Evolutionary conservation across 805 yeast genomes (phyloP).

Genomic region (Wickerhamiella shivajii): DNA sequence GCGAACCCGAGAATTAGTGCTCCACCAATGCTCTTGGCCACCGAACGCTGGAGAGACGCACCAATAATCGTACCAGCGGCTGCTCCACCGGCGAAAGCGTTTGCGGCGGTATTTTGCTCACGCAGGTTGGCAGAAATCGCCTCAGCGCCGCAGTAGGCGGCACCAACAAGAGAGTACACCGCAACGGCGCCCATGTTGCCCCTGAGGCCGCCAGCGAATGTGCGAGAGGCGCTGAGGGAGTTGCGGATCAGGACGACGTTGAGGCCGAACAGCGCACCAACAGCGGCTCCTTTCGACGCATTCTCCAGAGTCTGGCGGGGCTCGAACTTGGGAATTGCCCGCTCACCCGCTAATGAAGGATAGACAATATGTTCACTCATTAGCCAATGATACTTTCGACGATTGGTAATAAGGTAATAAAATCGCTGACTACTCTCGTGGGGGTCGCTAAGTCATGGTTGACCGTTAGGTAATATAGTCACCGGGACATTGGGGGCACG

Average conservation of each 20-base stretch:
- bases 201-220: conserved; percentile 21
- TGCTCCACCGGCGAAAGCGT: conserved; percentile 37
- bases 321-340: conserved; percentile 32
- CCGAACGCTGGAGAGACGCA: conserved; percentile 19
- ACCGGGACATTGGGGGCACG: no score
- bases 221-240: conserved; percentile 20
- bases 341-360: conserved; percentile 18
- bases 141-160: conserved; percentile 31
- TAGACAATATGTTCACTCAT: conserved; percentile 13
- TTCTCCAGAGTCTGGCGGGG: conserved; percentile 43
- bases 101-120: conserved; percentile 47
- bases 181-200: conserved; percentile 20
- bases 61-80: conserved; percentile 33
- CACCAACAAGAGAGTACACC: conserved; percentile 34
- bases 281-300: conserved; percentile 33
- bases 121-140: conserved; percentile 43
- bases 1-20: conserved; percentile 31
- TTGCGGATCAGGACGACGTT: conserved; percentile 33
- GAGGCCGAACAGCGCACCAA: conserved; percentile 34
- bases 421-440: no score
- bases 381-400: conserved; percentile 11
- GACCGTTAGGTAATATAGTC: no score
- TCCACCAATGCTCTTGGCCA: conserved; percentile 33
- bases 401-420: no score
- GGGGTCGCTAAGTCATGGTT: no score